Evolutionary conservation across 108 stramenopile genomes (phyloP), one percentile per base, ranked within the genome.

Genomic region (Conticribra guillardii): DNA sequence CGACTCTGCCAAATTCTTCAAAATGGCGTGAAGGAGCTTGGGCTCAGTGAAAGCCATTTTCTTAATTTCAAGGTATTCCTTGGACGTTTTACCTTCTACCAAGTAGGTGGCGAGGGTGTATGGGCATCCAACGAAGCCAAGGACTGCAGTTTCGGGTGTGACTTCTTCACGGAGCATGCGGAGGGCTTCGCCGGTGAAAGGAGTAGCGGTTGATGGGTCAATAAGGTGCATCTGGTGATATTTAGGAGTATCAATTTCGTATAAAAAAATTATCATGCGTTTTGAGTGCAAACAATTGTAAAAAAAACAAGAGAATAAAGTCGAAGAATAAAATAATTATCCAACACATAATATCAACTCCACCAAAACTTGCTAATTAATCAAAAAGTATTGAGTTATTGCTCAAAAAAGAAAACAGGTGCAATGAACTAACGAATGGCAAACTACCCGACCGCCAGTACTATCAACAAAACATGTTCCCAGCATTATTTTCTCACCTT

Each of bases 81-180:
- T 98, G 67, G 89, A 93, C 31, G 95, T 91, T 51, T 97, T 96
- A 17, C 99, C 99, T 68, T 99, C 98, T 11, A 98, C 91, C 63
- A 98, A 79, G 79, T 99, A 99, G 5, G 97, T 97, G 9, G 97
- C 96, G 22, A 99, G 82, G 4, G 99, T 99, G 85, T 96, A 99
- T 1, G 99, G 99, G 55, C 96, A 97, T 52, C 99, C 99, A 16
- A 98, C 96, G 71, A 99, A 99, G 24, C 99, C 99, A 55, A 99
- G 81, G 11, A 99, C 95, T 23, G 99, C 96, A 33, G 97, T 98
- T 70, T 96, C 90, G 17, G 89, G 86, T 29, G 77, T 84, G 61
- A 90, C 89, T 50, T 94, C 94, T 31, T 90, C 29, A 28, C 97
- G 87, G 3, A 98, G 89, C 28, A 85, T 85, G 54, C 92, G 80